Conservation (phyloP, 768 basidiomycete genomes). For the Agaricus sinodeliciosus region DNA sequence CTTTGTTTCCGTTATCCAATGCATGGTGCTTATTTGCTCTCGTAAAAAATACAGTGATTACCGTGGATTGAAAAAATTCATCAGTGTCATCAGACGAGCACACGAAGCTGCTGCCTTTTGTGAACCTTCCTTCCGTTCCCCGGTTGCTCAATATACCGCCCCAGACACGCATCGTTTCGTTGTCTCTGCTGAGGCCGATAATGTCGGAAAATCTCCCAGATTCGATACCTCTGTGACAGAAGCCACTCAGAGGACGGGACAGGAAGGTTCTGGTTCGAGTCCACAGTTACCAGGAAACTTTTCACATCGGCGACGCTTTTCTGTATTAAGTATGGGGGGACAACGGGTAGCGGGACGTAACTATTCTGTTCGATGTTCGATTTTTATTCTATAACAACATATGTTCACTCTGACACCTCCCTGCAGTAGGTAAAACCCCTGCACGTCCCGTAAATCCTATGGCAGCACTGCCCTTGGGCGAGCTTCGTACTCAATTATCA, state of each 20-base stretch:
- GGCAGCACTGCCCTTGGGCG: constrained; percentile 31
- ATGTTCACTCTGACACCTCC: background rate
- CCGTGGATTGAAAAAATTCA: constrained; percentile 59
- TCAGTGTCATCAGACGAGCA: constrained; percentile 44
- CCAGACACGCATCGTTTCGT: constrained; percentile 6
- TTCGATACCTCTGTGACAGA: background rate
- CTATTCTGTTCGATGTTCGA: constrained; percentile 12
- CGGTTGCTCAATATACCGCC: constrained; percentile 1
- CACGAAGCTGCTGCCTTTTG: constrained; percentile 19
- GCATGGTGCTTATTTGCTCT: background rate
- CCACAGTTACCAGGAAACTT: background rate
- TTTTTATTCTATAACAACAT: background rate
- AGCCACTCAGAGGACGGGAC: background rate
- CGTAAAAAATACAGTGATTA: constrained; percentile 50
- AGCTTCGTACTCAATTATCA: constrained; percentile 49
- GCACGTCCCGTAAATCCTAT: constrained; percentile 15
- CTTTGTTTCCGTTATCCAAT: background rate
- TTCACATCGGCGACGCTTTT: constrained; percentile 1
- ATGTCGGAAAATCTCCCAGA: background rate
- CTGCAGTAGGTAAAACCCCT: background rate
- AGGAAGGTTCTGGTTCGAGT: background rate
- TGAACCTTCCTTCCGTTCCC: constrained; percentile 14
- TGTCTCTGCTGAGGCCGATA: background rate
- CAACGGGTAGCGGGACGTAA: constrained; percentile 1
- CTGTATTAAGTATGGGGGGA: background rate